Evolutionary conservation across 1,284 basidiomycete genomes (phyloP), one percentile per base, ranked within the genome.

Genomic region (Microbotryum silenes-acaulis): DNA sequence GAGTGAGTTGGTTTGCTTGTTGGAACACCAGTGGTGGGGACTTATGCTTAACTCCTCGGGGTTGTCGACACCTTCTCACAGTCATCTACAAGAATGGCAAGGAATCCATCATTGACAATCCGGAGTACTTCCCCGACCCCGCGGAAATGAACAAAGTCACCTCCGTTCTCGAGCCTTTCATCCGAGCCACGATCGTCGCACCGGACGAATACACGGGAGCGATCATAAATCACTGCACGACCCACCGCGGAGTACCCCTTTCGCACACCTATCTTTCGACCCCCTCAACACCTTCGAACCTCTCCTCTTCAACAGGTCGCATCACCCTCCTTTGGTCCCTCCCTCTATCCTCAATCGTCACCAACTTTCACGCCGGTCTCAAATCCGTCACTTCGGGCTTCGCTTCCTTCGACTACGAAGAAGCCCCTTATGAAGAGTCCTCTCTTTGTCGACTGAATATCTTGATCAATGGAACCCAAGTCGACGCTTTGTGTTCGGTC

Each of bases 391-490:
- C 72, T 6, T 70, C 70, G 14, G 73, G 73, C 12, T 74, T 70
- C 64, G 73, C 72, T 6, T 70, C 68, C 12, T 73, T 73, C 61
- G 72, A 71, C 72, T 97, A 96, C 70, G 91, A 96, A 74, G 87
- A 92, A 75, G 89, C 85, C 6, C 91, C 89, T 1, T 96, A 94
- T 75, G 81, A 83, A 71, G 75, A 78, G 86, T 63, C 60, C 68
- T 83, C 91, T 72, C 78, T 94, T 46, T 84, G 84, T 62, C 92
- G 92, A 86, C 89, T 96, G 84, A 82, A 83, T 47, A 91, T 97
- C 74, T 78, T 93, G 55, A 79, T 97, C 48, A 96, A 96, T 70
- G 81, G 81, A 51, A 88, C 87, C 72, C 85, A 88, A 1, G 87
- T 97, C 20, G 91, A 97, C 73, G 91, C 92, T 0, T 79, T 97